These are phyloP conservation scores for Theileria orientalis DNA, from an alignment of 169 alveolate genomes.

Conservation along the genomic window DNA sequence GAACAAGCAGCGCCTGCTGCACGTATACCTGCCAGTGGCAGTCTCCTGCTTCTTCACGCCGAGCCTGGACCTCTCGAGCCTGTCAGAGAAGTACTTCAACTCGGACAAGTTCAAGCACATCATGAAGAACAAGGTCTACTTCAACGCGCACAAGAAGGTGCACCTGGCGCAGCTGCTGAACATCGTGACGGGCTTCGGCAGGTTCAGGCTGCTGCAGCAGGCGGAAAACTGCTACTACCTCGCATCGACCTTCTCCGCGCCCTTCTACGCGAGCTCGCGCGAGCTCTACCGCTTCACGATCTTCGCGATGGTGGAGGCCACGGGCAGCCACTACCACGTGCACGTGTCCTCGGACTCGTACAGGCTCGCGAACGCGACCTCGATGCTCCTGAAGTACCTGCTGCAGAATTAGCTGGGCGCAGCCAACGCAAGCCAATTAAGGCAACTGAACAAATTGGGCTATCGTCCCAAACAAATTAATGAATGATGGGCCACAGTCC, in stretches of 20 bases:
- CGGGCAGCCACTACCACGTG: conserved; percentile 20
- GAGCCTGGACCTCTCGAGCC: conserved; percentile 6
- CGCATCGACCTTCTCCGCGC: conserved; percentile 1
- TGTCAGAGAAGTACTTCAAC: conserved; percentile 4
- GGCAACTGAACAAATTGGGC: no score
- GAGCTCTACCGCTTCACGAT: conserved; percentile 18
- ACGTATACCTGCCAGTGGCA: conserved; percentile 47
- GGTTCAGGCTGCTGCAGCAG: background rate
- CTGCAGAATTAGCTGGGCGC: conserved; percentile 26
- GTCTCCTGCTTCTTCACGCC: conserved; percentile 41
- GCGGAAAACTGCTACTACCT: background rate
- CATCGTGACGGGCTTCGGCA: conserved; percentile 20
- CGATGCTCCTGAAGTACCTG: conserved; percentile 51
- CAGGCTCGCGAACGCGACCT: conserved; percentile 44
- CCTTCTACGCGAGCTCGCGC: background rate
- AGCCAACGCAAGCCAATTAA: no score
- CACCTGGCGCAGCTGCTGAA: background rate
- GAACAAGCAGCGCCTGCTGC: background rate
- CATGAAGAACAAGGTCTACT: conserved; percentile 35
- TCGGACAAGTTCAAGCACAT: background rate
- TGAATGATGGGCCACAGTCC: no score
- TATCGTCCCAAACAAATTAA: no score
- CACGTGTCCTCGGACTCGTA: conserved; percentile 52
- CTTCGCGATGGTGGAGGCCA: conserved; percentile 27
- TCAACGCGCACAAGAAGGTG: conserved; percentile 26